Conservation (phyloP, 169 alveolate genomes). For the Babesia caballi region DNA sequence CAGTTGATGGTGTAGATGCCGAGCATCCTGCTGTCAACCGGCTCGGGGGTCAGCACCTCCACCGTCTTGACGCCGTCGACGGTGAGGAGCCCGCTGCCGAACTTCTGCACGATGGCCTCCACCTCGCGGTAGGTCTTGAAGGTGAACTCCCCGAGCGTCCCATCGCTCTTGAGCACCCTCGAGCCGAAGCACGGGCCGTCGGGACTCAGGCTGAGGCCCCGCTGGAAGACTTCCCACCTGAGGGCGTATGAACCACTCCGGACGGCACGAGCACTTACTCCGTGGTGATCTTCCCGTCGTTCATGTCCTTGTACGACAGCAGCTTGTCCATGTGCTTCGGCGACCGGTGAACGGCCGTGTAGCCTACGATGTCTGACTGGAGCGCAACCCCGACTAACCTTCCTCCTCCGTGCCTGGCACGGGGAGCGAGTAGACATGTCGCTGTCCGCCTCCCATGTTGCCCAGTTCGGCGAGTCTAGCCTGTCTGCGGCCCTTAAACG, state of each 20-base stretch:
- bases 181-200: slow-evolving; percentile 59
- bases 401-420: slow-evolving; percentile 64
- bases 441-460: neutral
- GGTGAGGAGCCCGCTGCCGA: slow-evolving; percentile 55
- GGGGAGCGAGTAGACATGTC: slow-evolving; percentile 44
- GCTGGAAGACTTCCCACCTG: slow-evolving; percentile 66
- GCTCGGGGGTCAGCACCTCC: slow-evolving; percentile 29
- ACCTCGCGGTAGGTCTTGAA: slow-evolving; percentile 49
- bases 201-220: slow-evolving; percentile 37
- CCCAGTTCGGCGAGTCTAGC: neutral
- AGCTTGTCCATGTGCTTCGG: slow-evolving; percentile 35
- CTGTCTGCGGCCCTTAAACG: neutral
- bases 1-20: slow-evolving; percentile 73
- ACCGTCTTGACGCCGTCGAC: slow-evolving; percentile 21
- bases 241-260: neutral
- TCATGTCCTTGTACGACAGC: slow-evolving; percentile 46
- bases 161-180: slow-evolving; percentile 36
- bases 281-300: slow-evolving; percentile 52
- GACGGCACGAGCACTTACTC: slow-evolving; percentile 26
- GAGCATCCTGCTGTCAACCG: slow-evolving; percentile 46
- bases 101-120: slow-evolving; percentile 33
- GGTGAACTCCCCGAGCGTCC: slow-evolving; percentile 50
- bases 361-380: slow-evolving; percentile 5
- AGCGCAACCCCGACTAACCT: neutral
- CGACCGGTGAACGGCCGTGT: slow-evolving; percentile 40